These are phyloP conservation scores for Colletotrichum sp. DNA, from an alignment of 2,329 filamentous ascomycete species.

Conservation along the genomic window DNA sequence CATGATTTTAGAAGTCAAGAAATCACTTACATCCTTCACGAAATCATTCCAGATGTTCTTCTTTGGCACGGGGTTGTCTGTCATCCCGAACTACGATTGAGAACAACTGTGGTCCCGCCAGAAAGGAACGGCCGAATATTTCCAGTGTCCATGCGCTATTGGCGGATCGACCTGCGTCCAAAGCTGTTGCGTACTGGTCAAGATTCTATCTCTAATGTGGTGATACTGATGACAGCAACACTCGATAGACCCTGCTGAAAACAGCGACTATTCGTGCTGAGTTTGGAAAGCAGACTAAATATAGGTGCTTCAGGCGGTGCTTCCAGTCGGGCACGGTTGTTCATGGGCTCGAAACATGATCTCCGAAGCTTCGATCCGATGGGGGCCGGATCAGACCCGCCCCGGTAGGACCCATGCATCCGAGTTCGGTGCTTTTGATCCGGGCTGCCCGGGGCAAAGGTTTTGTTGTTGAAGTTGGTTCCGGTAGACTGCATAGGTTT, in stretches of 20 bases:
- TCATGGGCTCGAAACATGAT: not conserved
- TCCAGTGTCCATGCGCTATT: not conserved
- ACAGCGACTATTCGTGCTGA: not conserved
- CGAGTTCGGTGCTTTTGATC: not conserved
- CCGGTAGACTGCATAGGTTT: not conserved
- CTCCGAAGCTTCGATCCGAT: not conserved
- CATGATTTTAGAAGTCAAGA: not conserved
- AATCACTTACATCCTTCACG: not conserved
- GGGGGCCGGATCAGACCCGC: not conserved
- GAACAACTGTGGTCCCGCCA: not conserved
- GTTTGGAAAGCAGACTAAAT: not conserved
- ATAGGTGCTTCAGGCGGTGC: not conserved
- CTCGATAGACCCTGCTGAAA: not conserved
- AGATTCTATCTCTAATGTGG: not conserved
- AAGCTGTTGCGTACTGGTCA: rapidly evolving
- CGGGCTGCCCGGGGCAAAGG: too few species aligned
- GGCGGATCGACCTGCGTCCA: not conserved
- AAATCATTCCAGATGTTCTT: not conserved
- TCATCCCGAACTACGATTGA: rapidly evolving
- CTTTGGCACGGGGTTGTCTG: not conserved
- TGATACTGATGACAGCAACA: not conserved
- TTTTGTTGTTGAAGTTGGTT: not conserved
- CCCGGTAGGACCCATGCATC: not conserved
- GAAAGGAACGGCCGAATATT: rapidly evolving
- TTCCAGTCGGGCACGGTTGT: not conserved